These are phyloP conservation scores for Sclerospora graminicola DNA, from an alignment of 352 stramenopile genomes.

Conservation along the genomic window DNA sequence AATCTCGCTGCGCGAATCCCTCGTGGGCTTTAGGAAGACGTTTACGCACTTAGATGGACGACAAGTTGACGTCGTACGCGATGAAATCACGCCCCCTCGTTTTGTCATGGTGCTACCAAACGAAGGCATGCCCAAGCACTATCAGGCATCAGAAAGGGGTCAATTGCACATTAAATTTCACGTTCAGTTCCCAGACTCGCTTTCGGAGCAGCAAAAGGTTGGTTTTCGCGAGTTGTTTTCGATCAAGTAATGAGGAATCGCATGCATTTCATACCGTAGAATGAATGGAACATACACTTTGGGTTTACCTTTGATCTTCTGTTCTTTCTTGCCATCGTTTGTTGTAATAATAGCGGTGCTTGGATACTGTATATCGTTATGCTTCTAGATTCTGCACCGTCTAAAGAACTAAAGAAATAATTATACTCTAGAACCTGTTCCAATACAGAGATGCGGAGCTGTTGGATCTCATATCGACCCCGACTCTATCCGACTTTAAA, in stretches of 20 bases:
- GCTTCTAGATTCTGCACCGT: too few relatives aligned
- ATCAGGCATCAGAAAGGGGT: slow-evolving; percentile 74
- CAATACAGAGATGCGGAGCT: too few relatives aligned
- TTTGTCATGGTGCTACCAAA: slow-evolving; percentile 83
- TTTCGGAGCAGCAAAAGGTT: slow-evolving; percentile 78
- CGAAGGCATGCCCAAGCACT: slow-evolving; percentile 93
- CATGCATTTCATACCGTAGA: neutral
- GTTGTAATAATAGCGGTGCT: too few relatives aligned
- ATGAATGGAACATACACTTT: too few relatives aligned
- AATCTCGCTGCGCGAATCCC: slow-evolving; percentile 91
- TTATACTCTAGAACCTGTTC: too few relatives aligned
- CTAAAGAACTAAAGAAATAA: too few relatives aligned
- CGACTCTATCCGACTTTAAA: too few relatives aligned
- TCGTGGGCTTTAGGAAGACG: slow-evolving; percentile 89
- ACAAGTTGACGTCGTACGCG: slow-evolving; percentile 78
- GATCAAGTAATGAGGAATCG: slow-evolving; percentile 20
- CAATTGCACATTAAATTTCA: slow-evolving; percentile 94
- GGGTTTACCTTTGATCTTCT: too few relatives aligned
- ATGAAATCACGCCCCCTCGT: slow-evolving; percentile 86
- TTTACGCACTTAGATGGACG: slow-evolving; percentile 92
- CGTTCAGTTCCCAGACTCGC: slow-evolving; percentile 88
- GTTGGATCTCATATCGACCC: too few relatives aligned
- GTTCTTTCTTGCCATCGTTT: too few relatives aligned
- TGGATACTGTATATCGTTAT: too few relatives aligned
- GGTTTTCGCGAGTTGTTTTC: slow-evolving; percentile 47